Conservation (phyloP, 495 filamentous ascomycete species). For the Penicillium ucsense region DNA sequence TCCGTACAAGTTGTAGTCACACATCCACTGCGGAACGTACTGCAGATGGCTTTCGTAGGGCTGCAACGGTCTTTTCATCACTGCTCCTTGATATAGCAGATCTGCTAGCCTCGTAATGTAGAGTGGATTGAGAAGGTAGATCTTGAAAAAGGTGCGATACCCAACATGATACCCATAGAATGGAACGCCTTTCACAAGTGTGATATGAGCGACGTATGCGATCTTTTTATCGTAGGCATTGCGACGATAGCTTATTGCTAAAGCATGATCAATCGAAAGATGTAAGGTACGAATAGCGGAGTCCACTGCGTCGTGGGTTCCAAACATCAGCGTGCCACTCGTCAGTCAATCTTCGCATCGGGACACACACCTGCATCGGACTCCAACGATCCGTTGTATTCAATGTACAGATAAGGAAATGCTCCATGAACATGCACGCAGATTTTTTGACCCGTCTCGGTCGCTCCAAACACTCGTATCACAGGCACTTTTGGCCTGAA, state of each 20-base stretch:
- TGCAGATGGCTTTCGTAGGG: slow-evolving; percentile 90
- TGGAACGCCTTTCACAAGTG: slow-evolving; percentile 82
- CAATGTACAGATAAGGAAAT: slow-evolving; percentile 87
- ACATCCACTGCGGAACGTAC: slow-evolving; percentile 93
- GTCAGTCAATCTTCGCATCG: background rate
- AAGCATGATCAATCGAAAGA: slow-evolving; percentile 72
- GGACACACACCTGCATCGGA: slow-evolving; percentile 50
- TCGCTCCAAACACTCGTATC: slow-evolving; percentile 84
- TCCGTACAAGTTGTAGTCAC: slow-evolving; percentile 92
- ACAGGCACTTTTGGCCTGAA: slow-evolving; percentile 68
- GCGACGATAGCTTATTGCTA: slow-evolving; percentile 72
- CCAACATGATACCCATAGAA: slow-evolving; percentile 95
- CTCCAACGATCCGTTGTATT: slow-evolving; percentile 66
- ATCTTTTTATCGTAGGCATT: slow-evolving; percentile 57
- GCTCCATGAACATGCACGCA: slow-evolving; percentile 95
- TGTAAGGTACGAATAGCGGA: slow-evolving; percentile 64
- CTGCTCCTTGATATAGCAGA: slow-evolving; percentile 72
- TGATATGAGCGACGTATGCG: slow-evolving; percentile 79
- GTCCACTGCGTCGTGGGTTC: slow-evolving; percentile 38
- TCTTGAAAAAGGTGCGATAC: slow-evolving; percentile 83
- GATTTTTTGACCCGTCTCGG: slow-evolving; percentile 91
- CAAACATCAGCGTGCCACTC: too few relatives aligned
- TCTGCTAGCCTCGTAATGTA: slow-evolving; percentile 77
- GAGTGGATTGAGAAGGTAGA: slow-evolving; percentile 80
- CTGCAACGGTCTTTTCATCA: slow-evolving; percentile 75